Base-by-base conservation (phyloP, 768 basidiomycete genomes). In the Hirschioporus abietinus region DNA sequence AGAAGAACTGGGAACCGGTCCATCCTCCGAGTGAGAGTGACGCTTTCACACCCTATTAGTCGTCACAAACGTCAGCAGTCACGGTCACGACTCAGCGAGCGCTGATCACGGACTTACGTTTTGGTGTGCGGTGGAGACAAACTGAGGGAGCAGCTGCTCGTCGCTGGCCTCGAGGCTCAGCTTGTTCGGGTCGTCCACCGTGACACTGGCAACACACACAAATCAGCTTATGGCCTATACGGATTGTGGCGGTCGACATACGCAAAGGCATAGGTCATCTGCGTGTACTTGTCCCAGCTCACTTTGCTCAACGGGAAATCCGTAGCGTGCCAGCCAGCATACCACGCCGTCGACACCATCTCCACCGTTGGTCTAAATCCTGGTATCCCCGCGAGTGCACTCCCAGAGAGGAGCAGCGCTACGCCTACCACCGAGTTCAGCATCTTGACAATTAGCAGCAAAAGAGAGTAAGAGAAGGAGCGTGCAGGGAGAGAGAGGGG, bases 21-120 rank as follows among this genome's bases (percentile, higher is more conserved):
- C 88, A 90, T 15, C 89, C 90, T 61, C 89, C 90, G 30, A 90
- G 78, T 35, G 87, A 85, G 60, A 90, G 74, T 59, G 84, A 71
- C 1, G 88, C 84, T 68, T 83, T 79, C 4, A 88, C 88, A 60
- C 77, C 75, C 88, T 89, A 64, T n/a, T n/a, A n/a, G n/a, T n/a
- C n/a, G 60, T 64, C 17, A 27, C n/a, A n/a, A 10, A 57, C 17
- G 58, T 35, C 34, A 63, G 25, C 27, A 64, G 17, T 35, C 36
- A 24, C 52, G 26, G 36, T 63, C 35, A n/a, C 25, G n/a, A n/a
- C n/a, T n/a, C n/a, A n/a, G n/a, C n/a, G 4, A 27, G 34, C 58
- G 17, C 18, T 12, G 9, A 24, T 34, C 65, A 63, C 18, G 0
- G 64, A 63, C 68, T 25, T 20, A 72, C 72, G 52, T 75, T 34